These are phyloP conservation scores for Blastocystis sp. DNA, from an alignment of 352 stramenopile genomes.

Conservation along the genomic window DNA sequence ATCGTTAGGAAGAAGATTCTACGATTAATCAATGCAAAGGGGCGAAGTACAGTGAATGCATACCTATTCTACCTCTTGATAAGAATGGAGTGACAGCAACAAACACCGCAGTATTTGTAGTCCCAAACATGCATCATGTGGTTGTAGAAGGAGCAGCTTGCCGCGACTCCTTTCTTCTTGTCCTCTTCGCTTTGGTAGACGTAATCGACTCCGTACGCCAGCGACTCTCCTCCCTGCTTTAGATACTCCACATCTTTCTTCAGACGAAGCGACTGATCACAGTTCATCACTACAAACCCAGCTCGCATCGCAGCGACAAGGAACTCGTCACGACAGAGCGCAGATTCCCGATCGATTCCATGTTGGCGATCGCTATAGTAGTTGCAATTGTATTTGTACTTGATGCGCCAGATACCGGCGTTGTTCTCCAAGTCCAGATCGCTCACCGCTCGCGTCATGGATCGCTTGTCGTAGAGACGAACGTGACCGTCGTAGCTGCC, in stretches of 20 bases:
- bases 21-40: neutral
- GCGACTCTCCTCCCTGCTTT: conserved; percentile 32
- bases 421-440: conserved; percentile 42
- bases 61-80: neutral
- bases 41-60: neutral
- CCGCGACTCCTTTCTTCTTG: neutral
- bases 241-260: conserved; percentile 10
- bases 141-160: conserved; percentile 53
- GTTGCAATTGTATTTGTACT: conserved; percentile 52
- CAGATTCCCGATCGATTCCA: neutral
- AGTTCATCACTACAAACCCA: conserved; percentile 31
- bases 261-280: neutral
- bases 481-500: conserved; percentile 51
- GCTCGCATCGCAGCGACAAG: conserved; percentile 22
- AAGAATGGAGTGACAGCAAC: conserved; percentile 22
- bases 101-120: conserved; percentile 32
- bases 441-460: neutral
- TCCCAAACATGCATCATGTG: conserved; percentile 55
- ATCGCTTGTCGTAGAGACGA: conserved; percentile 17
- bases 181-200: neutral
- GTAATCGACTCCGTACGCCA: conserved; percentile 54
- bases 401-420: conserved; percentile 51
- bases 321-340: neutral
- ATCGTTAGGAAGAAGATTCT: neutral
- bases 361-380: neutral